Evolutionary conservation across 805 yeast genomes (phyloP), one percentile per base, ranked within the genome.

Genomic region (Teunomyces barrocoloradensis): DNA sequence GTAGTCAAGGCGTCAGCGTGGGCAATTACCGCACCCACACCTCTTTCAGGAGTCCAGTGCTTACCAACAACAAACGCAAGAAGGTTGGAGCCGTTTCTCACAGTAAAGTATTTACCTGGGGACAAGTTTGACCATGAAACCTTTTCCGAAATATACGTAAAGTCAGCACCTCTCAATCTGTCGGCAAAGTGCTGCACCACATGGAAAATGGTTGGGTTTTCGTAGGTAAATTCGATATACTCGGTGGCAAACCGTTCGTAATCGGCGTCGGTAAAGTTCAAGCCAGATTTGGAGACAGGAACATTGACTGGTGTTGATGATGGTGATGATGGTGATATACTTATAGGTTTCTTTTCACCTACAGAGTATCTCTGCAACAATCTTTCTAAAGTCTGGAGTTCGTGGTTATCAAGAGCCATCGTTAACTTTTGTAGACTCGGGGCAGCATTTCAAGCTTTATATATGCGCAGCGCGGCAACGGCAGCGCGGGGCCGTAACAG

Each of bases 1-100:
- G 78, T 80, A 11, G 89, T 77, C 51, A 87, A 69, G 0, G 92
- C 78, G 66, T 89, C 96, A 41, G 84, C 78, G 65, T 87, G 95
- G n/a, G 83, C 69, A 3, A 88, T 94, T 53, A 85, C 76, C 42
- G 81, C 74, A 42, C 89, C 94, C 1, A 83, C 81, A 47, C 89
- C 89, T 37, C 74, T 69, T 30, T 77, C 77, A 2, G 87, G 82
- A 2, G 68, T 69, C 86, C 91, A 89, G 35, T 80, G 65, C 36
- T 70, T 60, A 41, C 95, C 96, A 21, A 87, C 71, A 9, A 76
- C 77, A 55, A 88, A 87, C 0, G 95, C 94, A 20, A 80, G 79
- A 28, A 89, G 64, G 38, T 81, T 71, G 5, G 89, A 76, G 28
- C 87, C 88, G 59, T 81, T 84, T 65, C 96, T 79, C 21, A 76